These are phyloP conservation scores for Truncatella angustata DNA, from an alignment of 2,329 filamentous ascomycete genomes.

Conservation along the genomic window DNA sequence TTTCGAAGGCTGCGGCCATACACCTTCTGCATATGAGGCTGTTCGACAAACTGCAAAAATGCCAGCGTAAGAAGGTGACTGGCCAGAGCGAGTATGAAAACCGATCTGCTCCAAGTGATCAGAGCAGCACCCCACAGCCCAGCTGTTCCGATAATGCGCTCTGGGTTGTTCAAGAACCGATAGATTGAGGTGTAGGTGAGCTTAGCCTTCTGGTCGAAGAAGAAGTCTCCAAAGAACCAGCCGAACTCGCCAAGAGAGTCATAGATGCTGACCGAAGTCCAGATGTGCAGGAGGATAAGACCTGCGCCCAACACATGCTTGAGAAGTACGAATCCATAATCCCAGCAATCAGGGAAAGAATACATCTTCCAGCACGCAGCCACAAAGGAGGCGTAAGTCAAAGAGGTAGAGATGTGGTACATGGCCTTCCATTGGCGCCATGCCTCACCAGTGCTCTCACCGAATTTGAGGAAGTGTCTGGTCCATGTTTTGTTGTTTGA, in stretches of 20 bases:
- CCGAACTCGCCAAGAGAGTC: constrained; percentile 96
- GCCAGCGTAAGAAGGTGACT: constrained; percentile 82
- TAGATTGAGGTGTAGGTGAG: constrained; percentile 97
- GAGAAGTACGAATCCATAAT: constrained; percentile 78
- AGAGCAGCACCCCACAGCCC: constrained; percentile 95
- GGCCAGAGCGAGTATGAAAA: constrained; percentile 82
- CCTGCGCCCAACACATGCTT: constrained; percentile 82
- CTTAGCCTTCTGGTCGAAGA: constrained; percentile 86
- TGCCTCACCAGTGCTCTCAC: constrained; percentile 84
- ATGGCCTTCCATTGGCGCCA: constrained; percentile 98
- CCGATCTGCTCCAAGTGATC: constrained; percentile 83
- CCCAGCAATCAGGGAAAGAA: constrained; percentile 80
- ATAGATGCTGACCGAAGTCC: constrained; percentile 92
- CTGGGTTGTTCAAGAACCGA: constrained; percentile 95
- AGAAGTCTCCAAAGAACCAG: constrained; percentile 99
- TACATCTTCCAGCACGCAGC: constrained; percentile 98
- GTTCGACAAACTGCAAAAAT: constrained; percentile 91
- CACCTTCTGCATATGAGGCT: constrained; percentile 97
- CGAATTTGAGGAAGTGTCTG: constrained; percentile 94
- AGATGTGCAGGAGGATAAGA: constrained; percentile 82
- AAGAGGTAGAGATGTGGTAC: constrained; percentile 87
- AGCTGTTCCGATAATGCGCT: constrained; percentile 87
- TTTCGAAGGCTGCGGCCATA: constrained; percentile 82
- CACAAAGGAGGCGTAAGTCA: constrained; percentile 86
- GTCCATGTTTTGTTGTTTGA: constrained; percentile 94